These are phyloP conservation scores for Trypanosoma avium DNA, from an alignment of 208 protist species.

Conservation along the genomic window DNA sequence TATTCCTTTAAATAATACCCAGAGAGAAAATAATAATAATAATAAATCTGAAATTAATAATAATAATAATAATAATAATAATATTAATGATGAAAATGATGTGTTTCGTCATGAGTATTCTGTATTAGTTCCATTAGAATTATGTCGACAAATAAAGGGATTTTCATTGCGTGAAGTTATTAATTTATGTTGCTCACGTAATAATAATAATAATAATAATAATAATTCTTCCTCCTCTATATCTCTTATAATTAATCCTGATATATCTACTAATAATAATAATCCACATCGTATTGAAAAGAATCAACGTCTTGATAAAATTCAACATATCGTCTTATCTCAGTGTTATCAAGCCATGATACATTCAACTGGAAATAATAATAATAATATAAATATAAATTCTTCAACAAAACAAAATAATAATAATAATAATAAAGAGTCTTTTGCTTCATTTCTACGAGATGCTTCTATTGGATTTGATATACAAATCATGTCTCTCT, in stretches of 20 bases:
- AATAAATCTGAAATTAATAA: background rate
- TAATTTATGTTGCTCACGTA: background rate
- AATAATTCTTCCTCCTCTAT: conserved; percentile 13
- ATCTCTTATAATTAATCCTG: conserved; percentile 59
- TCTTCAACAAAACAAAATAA: no score
- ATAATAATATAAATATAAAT: conserved; percentile 5
- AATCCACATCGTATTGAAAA: conserved; percentile 55
- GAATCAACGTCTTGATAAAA: conserved; percentile 66
- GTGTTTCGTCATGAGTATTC: conserved; percentile 20
- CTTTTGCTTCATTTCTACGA: conserved; percentile 53
- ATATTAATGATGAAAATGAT: background rate
- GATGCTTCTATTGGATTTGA: conserved; percentile 71
- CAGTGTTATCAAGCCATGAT: conserved; percentile 45
- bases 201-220: background rate
- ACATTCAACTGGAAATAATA: background rate
- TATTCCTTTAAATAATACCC: background rate
- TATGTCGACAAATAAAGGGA: conserved; percentile 12
- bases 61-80: background rate
- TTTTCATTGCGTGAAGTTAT: conserved; percentile 22
- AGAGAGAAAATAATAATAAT: background rate
- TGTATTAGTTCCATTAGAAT: conserved; percentile 21
- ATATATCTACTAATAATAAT: conserved; percentile 30
- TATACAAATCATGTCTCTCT: conserved; percentile 72
- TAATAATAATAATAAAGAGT: conserved; percentile 18
- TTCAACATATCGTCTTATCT: conserved; percentile 43